Evolutionary conservation across 108 stramenopile genomes (phyloP), one percentile per base, ranked within the genome.

Genomic region (Fragilariopsis cylindrus): DNA sequence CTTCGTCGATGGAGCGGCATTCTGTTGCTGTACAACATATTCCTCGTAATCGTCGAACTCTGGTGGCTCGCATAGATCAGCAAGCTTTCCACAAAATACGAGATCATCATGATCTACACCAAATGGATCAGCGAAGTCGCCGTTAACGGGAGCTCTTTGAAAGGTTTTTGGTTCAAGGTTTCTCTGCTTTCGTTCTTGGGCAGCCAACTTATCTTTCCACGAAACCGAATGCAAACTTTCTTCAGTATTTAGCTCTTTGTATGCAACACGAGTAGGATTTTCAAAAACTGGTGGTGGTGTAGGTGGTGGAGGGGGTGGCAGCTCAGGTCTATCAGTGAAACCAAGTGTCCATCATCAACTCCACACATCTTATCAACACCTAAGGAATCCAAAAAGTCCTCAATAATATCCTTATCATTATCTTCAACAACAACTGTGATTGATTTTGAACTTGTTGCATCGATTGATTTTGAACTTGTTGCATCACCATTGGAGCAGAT

Each of bases 71-170:
- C 67, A 68, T n/a, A 50, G 7, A 50, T 68, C 67, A 7, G 67
- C 67, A 50, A 68, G 11, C 18, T 52, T 50, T n/a, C 67, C 67
- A 18, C 67, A 68, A 3, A 68, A 18, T 2, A 68, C 49, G 40
- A 68, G 49, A 13, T 68, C 67, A 30, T 68, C 67, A 48, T 68
- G 67, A 68, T 68, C 67, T 7, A 48, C 65, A 9, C 67, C 67
- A 30, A 68, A 68, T 39, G 49, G 49, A 68, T 68, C 65, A 5
- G 5, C 5, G 5, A 47, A 65, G 12, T 45, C 45, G 18, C 7
- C 13, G 47, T 65, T 65, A 19, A 48, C 12, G 5, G 44, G 12
- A n/a, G 13, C 44, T 47, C 41, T 5, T 13, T 65, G 65, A n/a
- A 15, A 53, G 2, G 47, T 16, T 8, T 46, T 65, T 4, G 12